A percentile compares a stretch with the other conserved stretches of the same genome.
phyloP scores from a whole-genome alignment of 257 asterid genomes.

The Dorcoceras hygrometricum region DNA sequence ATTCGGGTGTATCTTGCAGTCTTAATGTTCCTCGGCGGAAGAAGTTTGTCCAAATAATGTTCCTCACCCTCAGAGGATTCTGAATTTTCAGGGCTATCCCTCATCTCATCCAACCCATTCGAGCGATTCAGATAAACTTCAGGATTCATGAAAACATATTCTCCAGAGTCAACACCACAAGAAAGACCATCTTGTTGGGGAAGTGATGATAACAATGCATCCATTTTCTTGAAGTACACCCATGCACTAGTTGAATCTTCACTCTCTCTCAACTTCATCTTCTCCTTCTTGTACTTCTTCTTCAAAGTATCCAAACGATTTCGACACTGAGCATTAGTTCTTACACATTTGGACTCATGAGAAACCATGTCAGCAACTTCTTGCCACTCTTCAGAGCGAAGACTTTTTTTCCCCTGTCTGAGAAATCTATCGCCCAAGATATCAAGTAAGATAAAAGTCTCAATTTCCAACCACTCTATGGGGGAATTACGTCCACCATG shows the following conservation, averaged over 20 bases:
- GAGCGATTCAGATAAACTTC: slow-evolving; percentile 47
- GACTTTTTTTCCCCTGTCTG: slow-evolving; percentile 52
- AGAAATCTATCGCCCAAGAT: slow-evolving; percentile 55
- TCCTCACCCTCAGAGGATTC: slow-evolving; percentile 46
- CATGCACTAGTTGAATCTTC: slow-evolving; percentile 43
- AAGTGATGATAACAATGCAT: slow-evolving; percentile 48
- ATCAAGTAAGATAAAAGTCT: slow-evolving; percentile 43
- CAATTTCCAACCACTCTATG: slow-evolving; percentile 51
- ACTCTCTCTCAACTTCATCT: slow-evolving; percentile 37
- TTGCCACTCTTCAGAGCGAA: slow-evolving; percentile 54
- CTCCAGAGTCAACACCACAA: slow-evolving; percentile 80
- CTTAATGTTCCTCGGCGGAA: slow-evolving; percentile 42
- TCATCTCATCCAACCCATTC: slow-evolving; percentile 74
- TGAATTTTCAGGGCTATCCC: slow-evolving; percentile 72
- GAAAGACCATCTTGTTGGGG: slow-evolving; percentile 60
- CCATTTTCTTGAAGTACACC: slow-evolving; percentile 85
- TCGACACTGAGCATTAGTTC: slow-evolving; percentile 52
- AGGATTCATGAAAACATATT: slow-evolving; percentile 57
- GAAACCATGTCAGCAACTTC: slow-evolving; percentile 51
- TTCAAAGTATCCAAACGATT: slow-evolving; percentile 54
- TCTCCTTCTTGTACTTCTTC: slow-evolving; percentile 52
- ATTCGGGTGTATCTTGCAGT: slow-evolving; percentile 23
- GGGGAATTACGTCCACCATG: slow-evolving; percentile 47
- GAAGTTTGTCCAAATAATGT: slow-evolving; percentile 49
- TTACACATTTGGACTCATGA: slow-evolving; percentile 36